phyloP scores from a whole-genome alignment of 148 eudicot genomes.

The Drosera capensis region DNA sequence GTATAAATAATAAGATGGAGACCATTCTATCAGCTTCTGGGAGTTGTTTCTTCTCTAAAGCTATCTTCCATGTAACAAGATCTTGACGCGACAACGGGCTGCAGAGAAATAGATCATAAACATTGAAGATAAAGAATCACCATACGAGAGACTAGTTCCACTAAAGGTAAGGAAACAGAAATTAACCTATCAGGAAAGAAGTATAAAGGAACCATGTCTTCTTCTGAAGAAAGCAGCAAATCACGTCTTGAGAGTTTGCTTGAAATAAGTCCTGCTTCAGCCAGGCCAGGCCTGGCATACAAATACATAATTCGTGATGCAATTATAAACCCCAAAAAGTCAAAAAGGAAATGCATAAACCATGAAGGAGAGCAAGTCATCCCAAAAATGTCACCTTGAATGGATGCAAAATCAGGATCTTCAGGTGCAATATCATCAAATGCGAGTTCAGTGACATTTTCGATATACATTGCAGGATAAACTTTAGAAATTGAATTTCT shows the following conservation, averaged over 20 bases:
- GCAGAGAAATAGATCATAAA: constrained; percentile 13
- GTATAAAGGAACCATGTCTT: constrained; percentile 45
- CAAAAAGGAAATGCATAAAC: constrained; percentile 4
- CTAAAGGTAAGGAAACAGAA: constrained; percentile 1
- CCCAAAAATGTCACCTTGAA: constrained; percentile 43
- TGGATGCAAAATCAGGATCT: constrained; percentile 87
- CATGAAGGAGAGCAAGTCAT: too few species aligned
- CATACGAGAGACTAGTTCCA: constrained; percentile 2
- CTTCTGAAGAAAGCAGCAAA: constrained; percentile 44
- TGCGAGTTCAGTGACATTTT: constrained; percentile 84
- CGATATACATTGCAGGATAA: constrained; percentile 96
- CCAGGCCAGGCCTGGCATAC: constrained; percentile 61
- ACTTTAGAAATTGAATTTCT: constrained; percentile 75
- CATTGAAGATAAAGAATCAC: background rate
- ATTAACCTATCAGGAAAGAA: constrained; percentile 84
- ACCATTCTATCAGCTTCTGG: constrained; percentile 83
- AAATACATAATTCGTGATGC: constrained; percentile 7
- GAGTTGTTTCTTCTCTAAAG: constrained; percentile 68
- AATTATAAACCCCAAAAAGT: constrained; percentile 3
- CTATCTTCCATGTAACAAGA: constrained; percentile 97
- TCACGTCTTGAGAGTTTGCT: constrained; percentile 89
- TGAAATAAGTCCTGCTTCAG: constrained; percentile 96
- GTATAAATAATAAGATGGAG: too few species aligned
- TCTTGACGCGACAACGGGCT: constrained; percentile 97
- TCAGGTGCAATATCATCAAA: constrained; percentile 90